These are phyloP conservation scores for Rhizophagus clarus DNA, from an alignment of 192 early-diverging fungal genomes.

Conservation along the genomic window DNA sequence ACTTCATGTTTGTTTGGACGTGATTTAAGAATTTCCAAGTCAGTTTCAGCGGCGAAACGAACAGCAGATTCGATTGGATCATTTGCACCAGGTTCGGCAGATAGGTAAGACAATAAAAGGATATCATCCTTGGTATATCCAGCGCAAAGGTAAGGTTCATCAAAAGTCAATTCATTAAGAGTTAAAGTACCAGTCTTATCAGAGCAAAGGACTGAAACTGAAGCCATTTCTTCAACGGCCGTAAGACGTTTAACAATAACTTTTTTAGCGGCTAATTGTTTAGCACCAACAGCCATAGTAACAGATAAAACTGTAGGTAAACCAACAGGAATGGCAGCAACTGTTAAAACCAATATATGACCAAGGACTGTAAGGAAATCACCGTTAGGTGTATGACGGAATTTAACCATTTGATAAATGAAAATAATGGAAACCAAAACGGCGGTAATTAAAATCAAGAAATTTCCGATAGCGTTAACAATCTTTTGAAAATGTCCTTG, in stretches of 20 bases:
- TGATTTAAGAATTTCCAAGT: constrained; percentile 66
- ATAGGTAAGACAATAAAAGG: constrained; percentile 78
- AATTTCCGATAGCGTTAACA: constrained; percentile 91
- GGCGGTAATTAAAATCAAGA: constrained; percentile 82
- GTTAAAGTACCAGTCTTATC: constrained; percentile 94
- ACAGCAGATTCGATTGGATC: constrained; percentile 92
- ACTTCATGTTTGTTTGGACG: constrained; percentile 54
- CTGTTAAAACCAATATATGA: constrained; percentile 75
- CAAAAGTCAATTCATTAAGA: constrained; percentile 91
- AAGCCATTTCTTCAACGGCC: constrained; percentile 93
- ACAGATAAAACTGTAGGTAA: constrained; percentile 95
- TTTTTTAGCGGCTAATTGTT: constrained; percentile 87
- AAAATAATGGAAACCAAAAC: constrained; percentile 81
- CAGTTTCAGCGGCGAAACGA: constrained; percentile 78
- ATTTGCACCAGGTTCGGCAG: constrained; percentile 87
- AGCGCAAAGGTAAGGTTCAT: constrained; percentile 77
- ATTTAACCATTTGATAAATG: constrained; percentile 66
- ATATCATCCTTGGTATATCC: constrained; percentile 75
- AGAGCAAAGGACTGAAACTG: constrained; percentile 82
- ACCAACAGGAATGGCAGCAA: constrained; percentile 91
- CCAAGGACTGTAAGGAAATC: constrained; percentile 51
- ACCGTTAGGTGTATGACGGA: constrained; percentile 39
- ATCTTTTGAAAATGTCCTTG: constrained; percentile 97
- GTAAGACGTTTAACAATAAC: constrained; percentile 96
- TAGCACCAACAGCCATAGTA: constrained; percentile 97